Evolutionary conservation across 2,329 filamentous ascomycete species (phyloP).

Genomic region (Thyridium curvatum): DNA sequence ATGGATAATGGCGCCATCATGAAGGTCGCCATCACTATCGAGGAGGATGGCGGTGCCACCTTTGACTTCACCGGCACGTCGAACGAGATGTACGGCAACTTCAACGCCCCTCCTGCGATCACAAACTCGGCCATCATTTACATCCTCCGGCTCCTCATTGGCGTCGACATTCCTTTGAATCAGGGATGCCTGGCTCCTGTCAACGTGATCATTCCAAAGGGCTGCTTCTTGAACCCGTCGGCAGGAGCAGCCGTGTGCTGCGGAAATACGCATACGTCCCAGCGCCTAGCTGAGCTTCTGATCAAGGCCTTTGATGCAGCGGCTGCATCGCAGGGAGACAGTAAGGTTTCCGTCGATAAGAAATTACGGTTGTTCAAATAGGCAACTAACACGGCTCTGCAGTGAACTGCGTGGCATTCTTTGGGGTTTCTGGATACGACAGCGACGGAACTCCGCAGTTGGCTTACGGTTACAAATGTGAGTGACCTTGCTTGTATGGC

Average conservation of each 20-base stretch:
- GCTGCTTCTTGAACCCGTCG: constrained; percentile 24
- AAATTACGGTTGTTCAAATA: too few relatives aligned
- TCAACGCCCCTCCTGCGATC: too few relatives aligned
- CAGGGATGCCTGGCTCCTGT: constrained; percentile 29
- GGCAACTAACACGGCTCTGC: too few relatives aligned
- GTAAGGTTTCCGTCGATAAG: too few relatives aligned
- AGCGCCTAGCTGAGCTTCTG: constrained; percentile 24
- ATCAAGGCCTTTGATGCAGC: constrained; percentile 19
- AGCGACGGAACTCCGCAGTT: too few relatives aligned
- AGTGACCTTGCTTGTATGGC: too few relatives aligned
- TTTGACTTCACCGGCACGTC: constrained; percentile 31
- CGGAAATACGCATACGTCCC: constrained; percentile 33
- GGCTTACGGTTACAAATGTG: too few relatives aligned
- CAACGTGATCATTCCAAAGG: constrained; percentile 22
- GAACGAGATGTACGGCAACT: constrained; percentile 17
- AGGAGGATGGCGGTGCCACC: constrained; percentile 21
- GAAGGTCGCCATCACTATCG: constrained; percentile 22
- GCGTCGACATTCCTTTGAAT: constrained; percentile 29
- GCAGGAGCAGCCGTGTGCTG: constrained; percentile 17
- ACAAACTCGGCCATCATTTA: constrained; percentile 25
- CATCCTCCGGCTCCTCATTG: constrained; percentile 25
- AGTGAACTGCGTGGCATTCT: too few relatives aligned
- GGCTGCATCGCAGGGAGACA: constrained; percentile 15
- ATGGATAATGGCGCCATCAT: constrained; percentile 33
- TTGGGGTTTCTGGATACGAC: too few relatives aligned